Evolutionary conservation across 2,329 filamentous ascomycete genomes (phyloP), one percentile per base, ranked within the genome.

Genomic region (Emmonsiellopsis sp.): DNA sequence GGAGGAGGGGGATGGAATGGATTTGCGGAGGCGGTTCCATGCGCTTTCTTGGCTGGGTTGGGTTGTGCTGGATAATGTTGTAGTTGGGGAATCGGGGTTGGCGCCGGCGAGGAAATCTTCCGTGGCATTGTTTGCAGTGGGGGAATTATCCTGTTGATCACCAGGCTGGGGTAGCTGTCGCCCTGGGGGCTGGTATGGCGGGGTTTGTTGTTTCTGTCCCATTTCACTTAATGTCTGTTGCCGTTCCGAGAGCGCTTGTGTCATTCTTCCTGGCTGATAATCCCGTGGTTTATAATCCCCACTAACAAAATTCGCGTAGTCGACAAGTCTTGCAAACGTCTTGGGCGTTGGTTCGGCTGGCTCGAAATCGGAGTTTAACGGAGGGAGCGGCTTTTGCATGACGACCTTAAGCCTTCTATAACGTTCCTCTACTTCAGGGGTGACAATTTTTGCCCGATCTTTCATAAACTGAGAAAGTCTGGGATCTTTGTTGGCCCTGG

Each of bases 21-120:
- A 47, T 10, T 13, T 35, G 54, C 70, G 61, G 38, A 73, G 63
- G 9, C 69, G 67, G 11, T 68, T 69, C 71, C 71, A 73, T 26
- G 65, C 62, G 57, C 67, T 69, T 8, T 66, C 66, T 6, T 48
- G 35, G 32, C 37, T 47, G n/a, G n/a, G n/a, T n/a, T n/a, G n/a
- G n/a, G 46, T 51, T 47, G 54, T 8, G 16, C 30, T 48, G 5
- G 40, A 40, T 51, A 45, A 20, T 30, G 50, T 31, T 51, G 50
- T 8, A 8, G 5, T 34, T 42, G 40, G 15, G 37, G 15, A 16
- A 30, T 13, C 15, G 10, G 46, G 34, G 46, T 13, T 30, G 16
- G 9, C 35, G 13, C 37, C 16, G 15, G 26, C 46, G 40, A 49
- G 40, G 5, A 49, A 16, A 15, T 49, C 46, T 40, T 49, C 34